phyloP scores from a whole-genome alignment of 2,329 filamentous ascomycete species.

The Penicillium oxalicum region DNA sequence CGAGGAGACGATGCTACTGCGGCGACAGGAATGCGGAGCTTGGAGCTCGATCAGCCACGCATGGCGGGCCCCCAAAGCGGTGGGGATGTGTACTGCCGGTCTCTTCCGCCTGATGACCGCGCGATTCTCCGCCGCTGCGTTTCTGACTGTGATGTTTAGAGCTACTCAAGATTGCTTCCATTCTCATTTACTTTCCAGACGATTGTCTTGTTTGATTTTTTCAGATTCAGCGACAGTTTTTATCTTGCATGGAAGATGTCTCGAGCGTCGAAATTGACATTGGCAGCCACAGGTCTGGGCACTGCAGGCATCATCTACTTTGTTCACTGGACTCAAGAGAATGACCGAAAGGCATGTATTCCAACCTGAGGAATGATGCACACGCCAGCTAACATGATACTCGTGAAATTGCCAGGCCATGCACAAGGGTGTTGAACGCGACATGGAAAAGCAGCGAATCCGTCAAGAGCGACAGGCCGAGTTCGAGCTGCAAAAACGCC shows the following conservation, averaged over 20 bases:
- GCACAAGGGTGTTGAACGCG: slow-evolving; percentile 89
- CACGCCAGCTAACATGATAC: slow-evolving; percentile 4
- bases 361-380: neutral
- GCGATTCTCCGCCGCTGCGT: slow-evolving; percentile 19
- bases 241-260: slow-evolving; percentile 60
- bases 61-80: slow-evolving; percentile 28
- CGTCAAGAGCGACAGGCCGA: slow-evolving; percentile 89
- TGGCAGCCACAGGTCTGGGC: slow-evolving; percentile 69
- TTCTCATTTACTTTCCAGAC: neutral
- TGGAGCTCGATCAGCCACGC: slow-evolving; percentile 26
- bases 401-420: slow-evolving; percentile 56
- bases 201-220: neutral
- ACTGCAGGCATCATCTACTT: slow-evolving; percentile 71
- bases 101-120: slow-evolving; percentile 24
- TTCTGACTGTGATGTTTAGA: neutral
- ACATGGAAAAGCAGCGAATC: slow-evolving; percentile 86
- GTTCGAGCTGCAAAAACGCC: slow-evolving; percentile 80
- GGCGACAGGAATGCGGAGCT: slow-evolving; percentile 25
- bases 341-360: slow-evolving; percentile 68
- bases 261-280: slow-evolving; percentile 77
- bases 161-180: neutral
- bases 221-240: neutral
- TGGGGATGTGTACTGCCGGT: slow-evolving; percentile 29
- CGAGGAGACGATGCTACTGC: slow-evolving; percentile 11
- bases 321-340: slow-evolving; percentile 83